Evolutionary conservation across 78 protist species (phyloP), one percentile per base, ranked within the genome.

Genomic region (slime mould (Dictyostelium discoideum)): DNA sequence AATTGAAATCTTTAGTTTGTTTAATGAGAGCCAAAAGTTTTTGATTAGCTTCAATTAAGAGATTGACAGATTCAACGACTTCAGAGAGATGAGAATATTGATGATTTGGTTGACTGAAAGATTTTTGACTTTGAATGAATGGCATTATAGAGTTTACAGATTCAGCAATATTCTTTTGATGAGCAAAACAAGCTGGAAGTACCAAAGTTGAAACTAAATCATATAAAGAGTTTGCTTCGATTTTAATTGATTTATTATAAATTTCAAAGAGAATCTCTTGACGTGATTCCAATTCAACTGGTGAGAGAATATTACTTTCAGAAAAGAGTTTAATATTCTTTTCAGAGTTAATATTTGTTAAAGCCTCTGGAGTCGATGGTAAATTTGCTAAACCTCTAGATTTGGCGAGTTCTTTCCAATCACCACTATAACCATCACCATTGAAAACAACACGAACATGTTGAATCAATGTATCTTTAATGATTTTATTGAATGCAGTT

Each of bases 351-450:
- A 97, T 16, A 72, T 5, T 18, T 40, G 24, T 29, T 26, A 96
- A 46, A 2, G 98, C 98, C 40, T 96, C 98, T 37, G 96, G 96
- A 39, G 96, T 79, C 44, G 86, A 37, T 67, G 48, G 84, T 48
- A 97, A 42, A 92, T 88, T 86, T 81, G 69, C 81, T 29, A 98
- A 42, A 50, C 98, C 98, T 20, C 99, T 85, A 84, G 82, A 18
- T 37, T 44, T 90, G 40, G 98, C 98, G 67, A 92, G 80, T 1
- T 78, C 97, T 42, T 29, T 86, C 97, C 98, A 97, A 78, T 86
- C 99, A 46, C 89, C 84, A 11, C 92, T 24, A 98, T 98, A 98
- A 76, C 96, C 95, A 93, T 98, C 92, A 77, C 99, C 99, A 93
- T 97, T 98, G 96, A 97, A 98, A 67, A 98, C 84, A 26, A 88